Percentiles rank a stretch among this genome's conserved stretches.
These are phyloP conservation scores for Rosa multiflora DNA, from an alignment of 306 rosid species.

Conservation along the genomic window DNA sequence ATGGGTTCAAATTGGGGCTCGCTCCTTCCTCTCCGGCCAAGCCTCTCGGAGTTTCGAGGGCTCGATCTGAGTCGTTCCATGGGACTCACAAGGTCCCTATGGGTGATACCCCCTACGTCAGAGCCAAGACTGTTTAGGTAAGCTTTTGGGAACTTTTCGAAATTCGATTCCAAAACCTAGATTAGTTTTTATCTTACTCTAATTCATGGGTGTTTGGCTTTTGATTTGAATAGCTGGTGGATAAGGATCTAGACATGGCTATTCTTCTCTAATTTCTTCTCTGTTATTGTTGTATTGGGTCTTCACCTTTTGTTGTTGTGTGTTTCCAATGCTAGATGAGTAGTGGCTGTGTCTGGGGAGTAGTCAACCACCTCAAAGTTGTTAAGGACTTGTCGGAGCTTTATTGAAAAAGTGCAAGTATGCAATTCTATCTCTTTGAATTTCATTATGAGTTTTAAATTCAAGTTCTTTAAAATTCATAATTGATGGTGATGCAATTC, in stretches of 20 bases:
- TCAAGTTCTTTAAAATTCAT: too few species aligned
- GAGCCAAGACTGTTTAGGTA: slow-evolving; percentile 96
- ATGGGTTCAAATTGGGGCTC: slow-evolving; percentile 36
- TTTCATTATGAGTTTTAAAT: too few species aligned
- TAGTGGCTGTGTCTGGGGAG: too few species aligned
- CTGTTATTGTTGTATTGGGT: too few species aligned
- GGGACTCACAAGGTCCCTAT: slow-evolving; percentile 79
- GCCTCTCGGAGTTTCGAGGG: slow-evolving; percentile 65
- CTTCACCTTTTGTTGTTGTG: too few species aligned
- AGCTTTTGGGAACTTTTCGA: slow-evolving; percentile 11
- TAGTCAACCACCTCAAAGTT: too few species aligned
- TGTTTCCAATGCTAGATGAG: too few species aligned
- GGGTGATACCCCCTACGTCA: slow-evolving; percentile 85
- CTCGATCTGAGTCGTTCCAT: slow-evolving; percentile 81
- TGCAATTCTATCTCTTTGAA: too few species aligned
- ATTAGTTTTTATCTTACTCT: not conserved
- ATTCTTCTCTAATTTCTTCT: slow-evolving; percentile 43
- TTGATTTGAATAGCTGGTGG: slow-evolving; percentile 60
- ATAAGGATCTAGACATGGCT: slow-evolving; percentile 94
- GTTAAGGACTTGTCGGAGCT: too few species aligned
- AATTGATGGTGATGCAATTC: too few species aligned
- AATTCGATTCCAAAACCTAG: not conserved
- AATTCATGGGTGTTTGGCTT: not conserved
- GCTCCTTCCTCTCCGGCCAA: slow-evolving; percentile 98
- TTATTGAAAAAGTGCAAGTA: too few species aligned